These are phyloP conservation scores for Podaxis rugospora DNA, from an alignment of 768 basidiomycete species.

Conservation along the genomic window DNA sequence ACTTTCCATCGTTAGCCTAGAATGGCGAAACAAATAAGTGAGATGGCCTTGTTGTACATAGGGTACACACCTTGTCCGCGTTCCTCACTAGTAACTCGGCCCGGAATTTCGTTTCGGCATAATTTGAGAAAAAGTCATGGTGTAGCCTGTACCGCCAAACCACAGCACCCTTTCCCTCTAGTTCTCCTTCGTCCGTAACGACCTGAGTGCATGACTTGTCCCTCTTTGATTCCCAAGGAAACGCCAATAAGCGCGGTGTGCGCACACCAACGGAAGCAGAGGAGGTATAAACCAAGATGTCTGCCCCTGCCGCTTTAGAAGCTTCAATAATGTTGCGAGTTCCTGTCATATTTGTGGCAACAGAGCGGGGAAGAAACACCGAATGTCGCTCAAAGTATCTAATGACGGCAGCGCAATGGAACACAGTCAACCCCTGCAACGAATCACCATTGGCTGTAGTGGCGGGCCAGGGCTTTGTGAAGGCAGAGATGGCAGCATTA, in stretches of 20 bases:
- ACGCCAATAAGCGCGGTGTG: neutral
- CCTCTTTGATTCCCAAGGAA: neutral
- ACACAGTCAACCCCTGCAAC: neutral
- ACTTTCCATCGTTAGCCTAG: neutral
- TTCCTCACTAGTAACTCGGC: neutral
- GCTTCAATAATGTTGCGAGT: constrained; percentile 1
- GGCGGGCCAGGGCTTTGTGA: neutral
- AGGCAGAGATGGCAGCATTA: neutral
- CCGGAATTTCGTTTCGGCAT: constrained; percentile 1
- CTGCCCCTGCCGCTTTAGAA: neutral
- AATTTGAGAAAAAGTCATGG: neutral
- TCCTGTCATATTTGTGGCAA: neutral
- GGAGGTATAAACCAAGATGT: neutral
- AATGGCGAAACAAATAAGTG: neutral
- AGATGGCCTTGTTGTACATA: neutral
- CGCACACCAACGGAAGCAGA: neutral
- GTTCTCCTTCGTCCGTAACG: neutral
- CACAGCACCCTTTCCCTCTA: neutral
- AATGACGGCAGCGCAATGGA: neutral
- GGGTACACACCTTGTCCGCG: neutral
- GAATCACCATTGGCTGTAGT: neutral
- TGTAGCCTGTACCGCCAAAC: neutral
- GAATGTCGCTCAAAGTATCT: constrained; percentile 1
- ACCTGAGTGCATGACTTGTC: neutral
- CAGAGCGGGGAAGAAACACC: neutral